Percentiles rank a stretch among this genome's conserved stretches.
Evolutionary conservation across 2,329 filamentous ascomycete genomes (phyloP).

Genomic region (Mycosphaerelloides madeirae): DNA sequence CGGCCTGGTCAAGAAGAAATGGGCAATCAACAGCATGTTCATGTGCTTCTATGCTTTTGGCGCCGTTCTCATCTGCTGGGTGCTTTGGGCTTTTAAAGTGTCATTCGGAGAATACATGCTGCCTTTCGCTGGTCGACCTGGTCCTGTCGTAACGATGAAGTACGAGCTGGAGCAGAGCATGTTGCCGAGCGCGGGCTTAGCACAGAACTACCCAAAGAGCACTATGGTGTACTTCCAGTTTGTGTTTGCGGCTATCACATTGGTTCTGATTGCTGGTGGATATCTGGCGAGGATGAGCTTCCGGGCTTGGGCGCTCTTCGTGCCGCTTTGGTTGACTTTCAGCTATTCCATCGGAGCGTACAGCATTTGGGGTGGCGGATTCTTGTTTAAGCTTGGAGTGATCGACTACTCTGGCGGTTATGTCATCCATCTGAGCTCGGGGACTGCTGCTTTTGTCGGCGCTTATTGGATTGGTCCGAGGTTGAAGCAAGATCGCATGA

Average conservation of each 20-base stretch:
- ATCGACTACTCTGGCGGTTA: constrained; percentile 52
- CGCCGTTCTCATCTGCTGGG: constrained; percentile 47
- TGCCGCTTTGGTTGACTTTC: constrained; percentile 49
- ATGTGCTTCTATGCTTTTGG: constrained; percentile 51
- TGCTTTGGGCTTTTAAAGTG: constrained; percentile 48
- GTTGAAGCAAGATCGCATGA: constrained; percentile 41
- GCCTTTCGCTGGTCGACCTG: constrained; percentile 46
- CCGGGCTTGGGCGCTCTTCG: constrained; percentile 50
- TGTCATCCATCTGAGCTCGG: constrained; percentile 51
- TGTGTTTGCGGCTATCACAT: constrained; percentile 50
- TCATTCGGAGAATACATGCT: constrained; percentile 49
- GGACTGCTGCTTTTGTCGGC: constrained; percentile 47
- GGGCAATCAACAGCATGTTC: constrained; percentile 20
- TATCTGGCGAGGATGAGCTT: constrained; percentile 50
- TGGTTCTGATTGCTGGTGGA: constrained; percentile 46
- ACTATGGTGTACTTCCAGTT: constrained; percentile 54
- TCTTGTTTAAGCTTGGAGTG: constrained; percentile 43
- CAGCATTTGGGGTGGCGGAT: constrained; percentile 46
- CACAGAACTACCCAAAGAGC: constrained; percentile 41
- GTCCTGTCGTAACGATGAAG: constrained; percentile 44
- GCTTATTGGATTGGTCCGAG: constrained; percentile 48
- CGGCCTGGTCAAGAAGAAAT: constrained; percentile 46
- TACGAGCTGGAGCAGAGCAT: constrained; percentile 41
- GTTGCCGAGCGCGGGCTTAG: constrained; percentile 40
- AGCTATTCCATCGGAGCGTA: constrained; percentile 43